Evolutionary conservation across 805 yeast genomes (phyloP), one percentile per base, ranked within the genome.

Genomic region (Schwanniomyces yamadae): DNA sequence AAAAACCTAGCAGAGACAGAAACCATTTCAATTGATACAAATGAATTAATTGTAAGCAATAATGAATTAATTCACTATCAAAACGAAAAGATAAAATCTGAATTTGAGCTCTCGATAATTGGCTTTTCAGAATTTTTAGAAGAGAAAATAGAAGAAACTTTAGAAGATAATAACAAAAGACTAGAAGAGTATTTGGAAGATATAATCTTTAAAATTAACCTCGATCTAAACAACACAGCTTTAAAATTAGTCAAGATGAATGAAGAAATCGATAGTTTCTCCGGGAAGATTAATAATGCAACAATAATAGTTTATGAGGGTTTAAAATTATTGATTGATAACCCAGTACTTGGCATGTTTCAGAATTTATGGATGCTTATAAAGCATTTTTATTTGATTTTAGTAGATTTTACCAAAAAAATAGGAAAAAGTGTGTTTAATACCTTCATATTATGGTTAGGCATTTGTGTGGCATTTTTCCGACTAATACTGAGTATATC

Each of bases 171-270:
- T 6, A 32, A 14, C 9, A 30, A 23, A 6, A 32, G 31, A 6
- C 31, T 44, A 12, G 46, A 42, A 23, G 7, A 12, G 5, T 24
- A 34, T 16, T 30, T 46, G 12, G 28, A 27, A 3, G 20, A 22
- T 3, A 34, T 34, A 13, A 23, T 49, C 14, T 37, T 37, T 22
- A 19, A 18, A 3, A 31, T 49, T 7, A 47, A 45, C 18, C 11
- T n/a, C 6, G 42, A 37, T 24, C 31, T 40, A 4, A 22, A 32
- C 11, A 33, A 33, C 4, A 39, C 48, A 13, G 26, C 33, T 6
- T 12, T 20, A 14, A 41, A 29, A 17, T 27, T 49, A 19, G 42
- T 39, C 10, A 28, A 32, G 7, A 32, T 43, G 13, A 37, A 33
- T 21, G 28, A 29, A 7, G 29, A 37, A 13, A 29, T 46, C 9